Evolutionary conservation across 805 yeast genomes (phyloP), one percentile per base, ranked within the genome.

Genomic region (Yarrowia sp.): DNA sequence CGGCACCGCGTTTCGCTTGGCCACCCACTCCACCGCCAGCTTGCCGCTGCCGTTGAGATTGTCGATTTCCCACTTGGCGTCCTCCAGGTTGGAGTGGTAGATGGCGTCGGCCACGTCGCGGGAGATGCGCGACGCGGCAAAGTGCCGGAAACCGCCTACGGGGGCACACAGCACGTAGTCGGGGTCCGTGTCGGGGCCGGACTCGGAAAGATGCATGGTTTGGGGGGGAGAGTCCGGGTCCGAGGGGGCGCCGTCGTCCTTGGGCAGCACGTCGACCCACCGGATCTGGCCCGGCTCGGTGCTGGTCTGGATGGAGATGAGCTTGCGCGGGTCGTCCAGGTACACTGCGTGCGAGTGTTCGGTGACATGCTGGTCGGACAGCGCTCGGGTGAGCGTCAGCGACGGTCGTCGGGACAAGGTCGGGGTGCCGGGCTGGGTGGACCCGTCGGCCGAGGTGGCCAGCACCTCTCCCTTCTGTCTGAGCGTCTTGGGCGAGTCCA

Each of bases 231-330:
- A 12, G 43, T 52, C 58, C 9, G 14, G 5, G 30, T 46, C 66
- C 12, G 9, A 17, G 36, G 15, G 1, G 13, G n/a, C 12, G n/a
- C n/a, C 47, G 42, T 49, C 68, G 30, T 43, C 68, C 13, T 47
- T 66, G 7, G 44, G 58, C n/a, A 55, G 63, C 42, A 68, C 63
- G 3, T 60, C 63, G 39, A 71, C 75, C 70, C 73, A 71, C 14
- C 76, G 71, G 15, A 79, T 66, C 68, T 77, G 75, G 15, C 83
- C 82, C 0, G 84, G 84, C 55, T 79, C 83, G 7, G 75, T 71
- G 36, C 73, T 75, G 9, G 74, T 71, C 44, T 76, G 77, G 20
- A 81, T 76, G 9, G 79, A 75, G 42, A 75, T 71, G 36, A 78
- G 73, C 20, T 75, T 76, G 15, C 72, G 76, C 20, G 80, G 79